Conservation (phyloP, 768 basidiomycete genomes). For the Clitopilus passeckerianus region DNA sequence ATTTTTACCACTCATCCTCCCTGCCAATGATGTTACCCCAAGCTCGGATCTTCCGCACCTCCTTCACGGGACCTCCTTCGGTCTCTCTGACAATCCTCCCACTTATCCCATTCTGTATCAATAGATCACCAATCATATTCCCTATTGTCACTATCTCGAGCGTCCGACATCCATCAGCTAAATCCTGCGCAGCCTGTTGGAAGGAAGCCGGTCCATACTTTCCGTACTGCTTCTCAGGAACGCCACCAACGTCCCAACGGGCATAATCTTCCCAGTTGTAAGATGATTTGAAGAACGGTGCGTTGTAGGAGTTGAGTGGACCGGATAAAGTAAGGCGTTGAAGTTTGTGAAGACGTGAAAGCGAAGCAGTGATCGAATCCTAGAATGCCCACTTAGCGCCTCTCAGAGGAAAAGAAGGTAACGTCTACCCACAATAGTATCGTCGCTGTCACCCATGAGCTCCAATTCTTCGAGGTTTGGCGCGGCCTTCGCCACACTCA, state of each 20-base stretch:
- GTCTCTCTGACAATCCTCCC: constrained; percentile 3
- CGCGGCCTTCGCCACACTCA: constrained; percentile 2
- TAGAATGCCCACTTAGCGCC: neutral
- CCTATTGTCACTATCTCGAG: constrained; percentile 3
- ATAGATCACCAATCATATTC: neutral
- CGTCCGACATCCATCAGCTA: constrained; percentile 5
- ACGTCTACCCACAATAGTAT: constrained; percentile 1
- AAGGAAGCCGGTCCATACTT: neutral
- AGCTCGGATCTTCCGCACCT: constrained; percentile 1
- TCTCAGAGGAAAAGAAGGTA: neutral
- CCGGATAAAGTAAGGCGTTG: neutral
- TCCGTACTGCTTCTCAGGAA: neutral
- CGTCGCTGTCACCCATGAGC: constrained; percentile 7
- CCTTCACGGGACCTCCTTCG: constrained; percentile 1
- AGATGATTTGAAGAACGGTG: neutral
- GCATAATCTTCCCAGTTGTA: neutral
- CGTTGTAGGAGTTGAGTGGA: neutral
- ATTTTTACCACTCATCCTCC: constrained; percentile 4
- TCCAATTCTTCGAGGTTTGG: constrained; percentile 6
- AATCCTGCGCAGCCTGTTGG: neutral
- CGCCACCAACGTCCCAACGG: neutral
- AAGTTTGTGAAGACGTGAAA: neutral
- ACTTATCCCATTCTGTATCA: neutral
- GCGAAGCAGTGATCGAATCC: constrained; percentile 3
- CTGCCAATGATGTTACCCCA: constrained; percentile 6